Evolutionary conservation across 1,284 basidiomycete species (phyloP).

Genomic region (Marasmius oreades): DNA sequence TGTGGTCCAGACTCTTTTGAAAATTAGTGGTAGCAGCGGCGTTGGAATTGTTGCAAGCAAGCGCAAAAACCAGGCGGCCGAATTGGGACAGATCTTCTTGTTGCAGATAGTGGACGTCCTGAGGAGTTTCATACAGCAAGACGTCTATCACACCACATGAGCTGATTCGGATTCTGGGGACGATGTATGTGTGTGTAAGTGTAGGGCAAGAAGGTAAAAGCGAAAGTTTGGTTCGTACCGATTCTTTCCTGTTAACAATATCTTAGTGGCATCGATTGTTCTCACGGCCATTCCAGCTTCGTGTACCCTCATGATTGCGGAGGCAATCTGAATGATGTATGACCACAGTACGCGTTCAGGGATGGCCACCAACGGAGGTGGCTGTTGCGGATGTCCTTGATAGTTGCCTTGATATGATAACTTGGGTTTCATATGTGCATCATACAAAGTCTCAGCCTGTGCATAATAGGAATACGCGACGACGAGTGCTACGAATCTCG

Average conservation of each 20-base stretch:
- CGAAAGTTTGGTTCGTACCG: constrained; percentile 44
- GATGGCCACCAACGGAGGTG: constrained; percentile 32
- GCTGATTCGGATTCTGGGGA: constrained; percentile 66
- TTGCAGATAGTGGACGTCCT: constrained; percentile 61
- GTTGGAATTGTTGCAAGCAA: constrained; percentile 68
- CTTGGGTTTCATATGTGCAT: constrained; percentile 58
- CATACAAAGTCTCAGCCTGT: constrained; percentile 79
- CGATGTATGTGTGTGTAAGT: neutral
- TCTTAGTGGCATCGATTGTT: constrained; percentile 84
- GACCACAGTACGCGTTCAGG: constrained; percentile 92
- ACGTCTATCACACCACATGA: constrained; percentile 87
- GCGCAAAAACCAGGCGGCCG: constrained; percentile 80
- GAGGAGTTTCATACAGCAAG: constrained; percentile 68
- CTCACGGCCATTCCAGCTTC: constrained; percentile 79
- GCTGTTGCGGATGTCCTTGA: constrained; percentile 1
- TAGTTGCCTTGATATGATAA: constrained; percentile 11
- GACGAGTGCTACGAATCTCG: constrained; percentile 66
- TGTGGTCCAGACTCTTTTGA: constrained; percentile 75
- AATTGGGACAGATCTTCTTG: constrained; percentile 90
- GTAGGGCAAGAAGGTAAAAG: constrained; percentile 6
- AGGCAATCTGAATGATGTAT: constrained; percentile 89
- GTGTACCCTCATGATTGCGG: constrained; percentile 85
- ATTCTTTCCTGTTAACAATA: constrained; percentile 88
- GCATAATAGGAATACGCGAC: constrained; percentile 93
- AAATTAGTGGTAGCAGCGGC: constrained; percentile 61